Percentiles rank a stretch among this genome's conserved stretches.
Conservation (phyloP, 2,329 filamentous ascomycete genomes). For the Coniochaeta sp. region DNA sequence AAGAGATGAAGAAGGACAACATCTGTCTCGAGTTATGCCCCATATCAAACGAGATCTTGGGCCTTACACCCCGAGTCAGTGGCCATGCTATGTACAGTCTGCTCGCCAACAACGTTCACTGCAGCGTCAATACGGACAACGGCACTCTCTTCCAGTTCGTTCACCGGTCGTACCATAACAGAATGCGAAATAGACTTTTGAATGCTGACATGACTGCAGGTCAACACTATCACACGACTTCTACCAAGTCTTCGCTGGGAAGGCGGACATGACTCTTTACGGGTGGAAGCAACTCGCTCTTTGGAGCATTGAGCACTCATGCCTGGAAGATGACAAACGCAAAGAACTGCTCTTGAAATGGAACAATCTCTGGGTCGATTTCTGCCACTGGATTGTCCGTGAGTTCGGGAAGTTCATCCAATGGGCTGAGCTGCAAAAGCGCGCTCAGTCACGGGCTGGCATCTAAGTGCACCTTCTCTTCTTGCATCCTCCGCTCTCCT, state of each 20-base stretch:
- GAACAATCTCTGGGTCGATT: slow-evolving; percentile 48
- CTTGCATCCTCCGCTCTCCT: too few species aligned
- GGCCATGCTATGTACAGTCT: slow-evolving; percentile 63
- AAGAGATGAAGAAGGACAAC: slow-evolving; percentile 53
- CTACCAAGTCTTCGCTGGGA: slow-evolving; percentile 68
- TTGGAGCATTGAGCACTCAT: slow-evolving; percentile 58
- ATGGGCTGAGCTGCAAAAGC: neutral
- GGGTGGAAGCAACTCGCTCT: slow-evolving; percentile 63
- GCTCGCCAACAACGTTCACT: slow-evolving; percentile 65
- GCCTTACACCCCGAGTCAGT: slow-evolving; percentile 57
- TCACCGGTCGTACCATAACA: too few species aligned
- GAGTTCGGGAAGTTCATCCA: slow-evolving; percentile 8
- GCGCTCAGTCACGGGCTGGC: neutral
- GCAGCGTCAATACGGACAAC: slow-evolving; percentile 69
- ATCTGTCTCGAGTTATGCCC: slow-evolving; percentile 72
- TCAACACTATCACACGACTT: slow-evolving; percentile 70
- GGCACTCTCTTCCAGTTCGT: slow-evolving; percentile 61
- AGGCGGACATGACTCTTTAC: slow-evolving; percentile 56
- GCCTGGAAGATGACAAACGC: slow-evolving; percentile 37
- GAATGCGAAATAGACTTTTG: too few species aligned
- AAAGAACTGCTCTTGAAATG: slow-evolving; percentile 34
- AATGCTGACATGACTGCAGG: slow-evolving; percentile 27
- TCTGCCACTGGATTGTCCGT: slow-evolving; percentile 45
- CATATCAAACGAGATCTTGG: slow-evolving; percentile 70
- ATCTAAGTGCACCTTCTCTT: too few species aligned